phyloP scores from a whole-genome alignment of 495 filamentous ascomycete genomes.

The Penicillium herquei region DNA sequence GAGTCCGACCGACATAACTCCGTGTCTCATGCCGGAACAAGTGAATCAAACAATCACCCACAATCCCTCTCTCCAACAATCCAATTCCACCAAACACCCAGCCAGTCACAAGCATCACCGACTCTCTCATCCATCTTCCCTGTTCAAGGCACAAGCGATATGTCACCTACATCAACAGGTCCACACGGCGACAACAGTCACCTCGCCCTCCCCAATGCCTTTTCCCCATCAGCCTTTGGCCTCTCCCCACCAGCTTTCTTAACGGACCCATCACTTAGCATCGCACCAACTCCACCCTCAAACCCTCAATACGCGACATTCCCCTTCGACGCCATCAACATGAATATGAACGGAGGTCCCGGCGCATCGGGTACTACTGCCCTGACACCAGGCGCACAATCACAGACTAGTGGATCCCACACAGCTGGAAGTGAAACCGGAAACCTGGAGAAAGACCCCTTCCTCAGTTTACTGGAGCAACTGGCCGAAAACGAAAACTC shows the following conservation, averaged over 20 bases:
- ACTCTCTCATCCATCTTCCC: constrained; percentile 27
- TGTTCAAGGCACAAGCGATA: constrained; percentile 20
- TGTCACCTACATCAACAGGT: background rate
- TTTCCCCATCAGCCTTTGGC: constrained; percentile 34
- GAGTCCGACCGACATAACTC: constrained; percentile 15
- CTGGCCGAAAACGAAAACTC: constrained; percentile 71
- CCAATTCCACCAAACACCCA: constrained; percentile 17
- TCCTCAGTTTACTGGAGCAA: constrained; percentile 75
- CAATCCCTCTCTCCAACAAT: constrained; percentile 16
- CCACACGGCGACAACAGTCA: constrained; percentile 7
- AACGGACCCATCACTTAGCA: constrained; percentile 24
- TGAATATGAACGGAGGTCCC: constrained; percentile 1
- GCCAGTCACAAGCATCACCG: constrained; percentile 11
- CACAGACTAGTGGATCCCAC: constrained; percentile 36
- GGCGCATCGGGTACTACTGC: constrained; percentile 11
- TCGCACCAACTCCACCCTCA: constrained; percentile 33
- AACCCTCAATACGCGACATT: constrained; percentile 46
- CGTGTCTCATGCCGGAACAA: background rate
- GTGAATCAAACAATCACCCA: constrained; percentile 6
- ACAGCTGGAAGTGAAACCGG: constrained; percentile 25
- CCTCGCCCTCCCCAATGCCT: constrained; percentile 21
- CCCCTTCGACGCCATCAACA: constrained; percentile 35
- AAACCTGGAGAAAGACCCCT: constrained; percentile 69
- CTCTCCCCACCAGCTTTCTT: constrained; percentile 34
- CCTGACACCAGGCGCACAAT: constrained; percentile 37